Evolutionary conservation across 176 grass and related monocot genomes (phyloP), one percentile per base, ranked within the genome.

Genomic region (Phoenix roebelenii): DNA sequence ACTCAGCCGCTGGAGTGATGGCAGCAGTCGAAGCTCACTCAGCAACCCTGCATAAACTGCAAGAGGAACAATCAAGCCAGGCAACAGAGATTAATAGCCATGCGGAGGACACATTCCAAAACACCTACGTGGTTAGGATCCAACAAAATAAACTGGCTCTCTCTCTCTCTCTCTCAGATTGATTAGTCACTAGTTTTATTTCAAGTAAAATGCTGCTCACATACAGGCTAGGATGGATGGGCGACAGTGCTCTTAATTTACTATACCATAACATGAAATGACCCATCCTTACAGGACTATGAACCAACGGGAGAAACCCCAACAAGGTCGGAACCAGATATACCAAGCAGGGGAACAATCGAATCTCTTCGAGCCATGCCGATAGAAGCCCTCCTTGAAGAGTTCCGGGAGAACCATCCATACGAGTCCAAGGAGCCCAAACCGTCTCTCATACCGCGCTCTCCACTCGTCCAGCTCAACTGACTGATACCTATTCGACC

Each of bases 321-420:
- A 9, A 50, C 66, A 22, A 73, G 87, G 71, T 89, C 76, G 0
- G 93, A 89, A 67, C 60, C 76, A 0, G 74, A 85, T 0, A 77
- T 98, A 5, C 93, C 93, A n/a, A 89, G 87, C 82, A 98, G 77
- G 80, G 67, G 68, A 2, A 12, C 59, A 1, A 98, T 98, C 0
- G 94, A 98, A 74, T 98, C 88, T 4, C 61, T 98, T 44, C 81
- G 85, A 32, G 82, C 94, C 16, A 81, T 98, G 88, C 94, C 94
- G 10, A 78, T 98, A 24, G 88, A 98, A 70, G 53, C 78, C 25
- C 72, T 98, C 20, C 56, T 68, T 23, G 77, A 72, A 10, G 94
- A 98, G 48, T 98, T 98, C 73, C 82, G 88, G 1, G 94, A 98
- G 72, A 93, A 86, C 35, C 76, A 92, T 63, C 94, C 94, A 0